Evolutionary conservation across 805 yeast species (phyloP), one percentile per base, ranked within the genome.

Genomic region (Yamadazyma takamatsuzukensis): DNA sequence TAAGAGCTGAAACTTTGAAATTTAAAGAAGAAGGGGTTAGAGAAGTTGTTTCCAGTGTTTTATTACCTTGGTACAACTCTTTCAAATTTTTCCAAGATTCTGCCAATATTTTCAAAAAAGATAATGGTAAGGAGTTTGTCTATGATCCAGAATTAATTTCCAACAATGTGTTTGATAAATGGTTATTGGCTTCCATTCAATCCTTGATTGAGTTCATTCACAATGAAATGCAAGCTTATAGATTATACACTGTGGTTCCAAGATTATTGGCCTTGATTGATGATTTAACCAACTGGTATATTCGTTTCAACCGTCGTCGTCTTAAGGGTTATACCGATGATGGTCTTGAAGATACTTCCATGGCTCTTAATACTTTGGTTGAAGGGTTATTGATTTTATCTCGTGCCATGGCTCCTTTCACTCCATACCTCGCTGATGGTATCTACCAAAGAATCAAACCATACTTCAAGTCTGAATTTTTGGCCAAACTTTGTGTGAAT

Each of bases 1-100:
- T 93, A 56, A 83, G 93, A 52, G 98, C 97, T 28, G 99, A 93
- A 68, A 80, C 96, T 32, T 75, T 93, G 73, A 85, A 88, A 56
- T 93, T 93, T 74, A 89, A 88, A 64, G 99, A 93, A 68, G 97
- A 90, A 58, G 99, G 99, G 68, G 98, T 93, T 25, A 87, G 88
- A 54, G 99, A 93, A 64, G 95, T 93, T 55, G 94, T 93, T 25
- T 83, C 97, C 21, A 86, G 89, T 64, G 98, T 93, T 27, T 68
- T 90, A 54, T 72, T 93, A 53, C 99, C 99, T 51, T 94, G 97
- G 98, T 93, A 90, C 88, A 93, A 93, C 70, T 85, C 97, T 18
- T 90, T 72, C 75, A 93, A 90, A 64, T 93, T 93, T 71, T 82
- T 89, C 70, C 95, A 89, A 54, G 97, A 93, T 47, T 95, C 94